A percentile compares a stretch with the other conserved stretches of the same genome.
These are phyloP conservation scores for Backusella morwellensis DNA, from an alignment of 192 early-diverging fungal species.

Conservation along the genomic window DNA sequence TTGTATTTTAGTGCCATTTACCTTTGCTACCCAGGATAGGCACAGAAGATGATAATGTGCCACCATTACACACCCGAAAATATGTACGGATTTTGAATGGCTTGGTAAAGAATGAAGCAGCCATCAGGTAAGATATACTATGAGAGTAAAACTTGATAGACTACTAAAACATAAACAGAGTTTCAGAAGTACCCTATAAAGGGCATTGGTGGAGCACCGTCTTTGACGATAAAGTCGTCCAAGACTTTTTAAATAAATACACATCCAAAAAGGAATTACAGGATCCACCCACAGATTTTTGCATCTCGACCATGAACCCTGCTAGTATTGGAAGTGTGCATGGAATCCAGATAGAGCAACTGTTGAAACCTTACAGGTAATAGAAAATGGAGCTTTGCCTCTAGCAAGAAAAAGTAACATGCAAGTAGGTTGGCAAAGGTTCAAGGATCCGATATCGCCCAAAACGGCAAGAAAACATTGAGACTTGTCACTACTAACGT, in stretches of 20 bases:
- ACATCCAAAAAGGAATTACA: background rate
- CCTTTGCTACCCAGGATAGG: slow-evolving; percentile 63
- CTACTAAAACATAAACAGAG: slow-evolving; percentile 25
- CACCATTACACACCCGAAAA: slow-evolving; percentile 64
- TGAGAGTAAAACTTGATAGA: background rate
- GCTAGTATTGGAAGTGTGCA: slow-evolving; percentile 62
- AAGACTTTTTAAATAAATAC: slow-evolving; percentile 15
- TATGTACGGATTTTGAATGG: slow-evolving; percentile 65
- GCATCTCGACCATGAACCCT: slow-evolving; percentile 62
- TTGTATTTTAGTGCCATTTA: slow-evolving; percentile 50
- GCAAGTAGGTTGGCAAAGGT: background rate
- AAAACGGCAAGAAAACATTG: background rate
- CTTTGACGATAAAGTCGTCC: slow-evolving; percentile 47
- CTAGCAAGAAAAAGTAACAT: background rate
- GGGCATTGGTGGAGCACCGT: slow-evolving; percentile 72
- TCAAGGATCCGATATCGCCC: background rate
- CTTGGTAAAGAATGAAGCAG: slow-evolving; percentile 47
- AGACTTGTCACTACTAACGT: background rate
- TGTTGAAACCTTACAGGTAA: slow-evolving; percentile 65
- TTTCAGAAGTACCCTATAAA: slow-evolving; percentile 58
- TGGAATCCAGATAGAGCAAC: slow-evolving; percentile 66
- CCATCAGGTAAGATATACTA: slow-evolving; percentile 39
- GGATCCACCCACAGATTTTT: slow-evolving; percentile 44
- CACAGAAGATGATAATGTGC: slow-evolving; percentile 70
- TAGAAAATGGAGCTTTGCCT: no score